phyloP scores from a whole-genome alignment of 164 flowering plant genomes.

The Sextonia rubra region DNA sequence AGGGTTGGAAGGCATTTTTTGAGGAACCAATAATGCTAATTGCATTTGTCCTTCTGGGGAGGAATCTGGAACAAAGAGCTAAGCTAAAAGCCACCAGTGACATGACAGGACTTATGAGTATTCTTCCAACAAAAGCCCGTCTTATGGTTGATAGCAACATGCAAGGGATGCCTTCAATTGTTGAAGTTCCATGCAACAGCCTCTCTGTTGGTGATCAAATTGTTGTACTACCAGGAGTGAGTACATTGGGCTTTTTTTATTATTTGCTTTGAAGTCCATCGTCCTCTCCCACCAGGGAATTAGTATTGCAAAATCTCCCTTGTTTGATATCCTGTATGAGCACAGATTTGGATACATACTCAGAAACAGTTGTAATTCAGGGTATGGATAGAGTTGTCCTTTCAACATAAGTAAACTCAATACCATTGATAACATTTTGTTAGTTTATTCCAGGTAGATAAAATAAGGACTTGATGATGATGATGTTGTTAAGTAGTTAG shows the following conservation, averaged over 20 bases:
- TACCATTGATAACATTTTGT: neutral
- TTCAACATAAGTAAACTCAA: too few species aligned
- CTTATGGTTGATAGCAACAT: conserved; percentile 53
- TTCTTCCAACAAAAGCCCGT: conserved; percentile 93
- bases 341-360: too few species aligned
- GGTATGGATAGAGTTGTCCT: neutral
- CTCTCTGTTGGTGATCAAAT: conserved; percentile 81
- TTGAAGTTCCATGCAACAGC: conserved; percentile 79
- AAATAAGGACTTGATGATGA: neutral
- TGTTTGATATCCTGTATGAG: neutral
- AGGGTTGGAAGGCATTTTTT: conserved; percentile 99
- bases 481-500: too few species aligned
- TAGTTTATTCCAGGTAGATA: neutral
- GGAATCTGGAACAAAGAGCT: conserved; percentile 97
- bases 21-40: conserved; percentile 98
- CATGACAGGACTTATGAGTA: conserved; percentile 84
- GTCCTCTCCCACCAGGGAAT: neutral
- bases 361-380: too few species aligned
- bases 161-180: conserved; percentile 39
- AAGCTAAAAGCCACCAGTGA: conserved; percentile 95
- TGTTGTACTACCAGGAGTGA: conserved; percentile 87
- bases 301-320: neutral
- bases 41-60: conserved; percentile 92
- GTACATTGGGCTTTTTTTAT: conserved; percentile 19
- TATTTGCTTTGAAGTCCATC: neutral